These are phyloP conservation scores for Termitomyces sp. DNA, from an alignment of 768 basidiomycete genomes.

Conservation along the genomic window DNA sequence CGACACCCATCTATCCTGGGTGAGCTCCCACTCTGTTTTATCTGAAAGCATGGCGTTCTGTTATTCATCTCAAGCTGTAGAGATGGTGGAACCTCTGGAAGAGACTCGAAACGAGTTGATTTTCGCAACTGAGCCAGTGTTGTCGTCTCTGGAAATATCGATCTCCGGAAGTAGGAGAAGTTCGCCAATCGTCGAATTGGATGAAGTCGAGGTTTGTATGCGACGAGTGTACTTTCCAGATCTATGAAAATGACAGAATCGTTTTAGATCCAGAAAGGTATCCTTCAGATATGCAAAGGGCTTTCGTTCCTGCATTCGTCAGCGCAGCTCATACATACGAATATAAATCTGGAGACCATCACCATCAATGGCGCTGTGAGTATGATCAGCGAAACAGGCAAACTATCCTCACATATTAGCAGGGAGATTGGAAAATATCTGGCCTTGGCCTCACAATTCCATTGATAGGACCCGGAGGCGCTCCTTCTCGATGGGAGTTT, in stretches of 20 bases:
- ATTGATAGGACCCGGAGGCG: conserved; percentile 60
- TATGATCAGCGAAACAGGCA: conserved; percentile 1
- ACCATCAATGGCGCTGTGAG: conserved; percentile 85
- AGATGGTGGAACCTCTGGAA: conserved; percentile 96
- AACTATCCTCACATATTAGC: background rate
- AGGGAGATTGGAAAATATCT: conserved; percentile 98
- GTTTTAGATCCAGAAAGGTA: conserved; percentile 79
- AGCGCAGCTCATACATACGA: conserved; percentile 88
- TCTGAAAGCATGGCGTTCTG: background rate
- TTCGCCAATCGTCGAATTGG: conserved; percentile 69
- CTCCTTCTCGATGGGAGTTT: conserved; percentile 82
- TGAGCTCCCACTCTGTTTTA: conserved; percentile 22
- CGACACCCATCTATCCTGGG: conserved; percentile 93
- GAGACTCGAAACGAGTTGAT: conserved; percentile 85
- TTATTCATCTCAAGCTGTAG: conserved; percentile 32
- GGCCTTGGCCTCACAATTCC: conserved; percentile 87
- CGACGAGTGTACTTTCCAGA: conserved; percentile 28
- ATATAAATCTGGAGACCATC: conserved; percentile 81
- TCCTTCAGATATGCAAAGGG: conserved; percentile 88
- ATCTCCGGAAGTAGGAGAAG: conserved; percentile 59
- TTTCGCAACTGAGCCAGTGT: conserved; percentile 89
- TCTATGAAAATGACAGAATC: background rate
- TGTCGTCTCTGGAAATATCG: conserved; percentile 76
- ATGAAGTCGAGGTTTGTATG: conserved; percentile 87
- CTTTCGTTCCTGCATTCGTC: conserved; percentile 88